Conservation (phyloP, 148 eudicot genomes). For the Pharnaceum exiguum region DNA sequence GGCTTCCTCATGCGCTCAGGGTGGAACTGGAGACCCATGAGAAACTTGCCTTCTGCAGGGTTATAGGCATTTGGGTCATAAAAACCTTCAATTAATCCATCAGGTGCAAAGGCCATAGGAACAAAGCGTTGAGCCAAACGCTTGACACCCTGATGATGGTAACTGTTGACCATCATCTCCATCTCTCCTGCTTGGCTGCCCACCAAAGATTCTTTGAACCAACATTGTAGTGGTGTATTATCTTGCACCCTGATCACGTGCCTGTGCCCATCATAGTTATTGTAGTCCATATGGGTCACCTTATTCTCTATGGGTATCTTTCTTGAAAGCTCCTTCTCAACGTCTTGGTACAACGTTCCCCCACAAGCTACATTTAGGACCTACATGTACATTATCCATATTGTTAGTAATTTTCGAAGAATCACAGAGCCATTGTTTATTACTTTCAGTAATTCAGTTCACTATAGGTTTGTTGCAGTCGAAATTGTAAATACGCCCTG, state of each 20-base stretch:
- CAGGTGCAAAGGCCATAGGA: conserved; percentile 75
- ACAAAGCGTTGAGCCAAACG: conserved; percentile 62
- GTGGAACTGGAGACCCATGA: conserved; percentile 87
- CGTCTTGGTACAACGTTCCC: conserved; percentile 75
- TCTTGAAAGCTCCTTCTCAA: conserved; percentile 45
- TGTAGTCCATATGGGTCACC: conserved; percentile 67
- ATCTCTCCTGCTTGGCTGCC: conserved; percentile 19
- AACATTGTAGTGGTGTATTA: conserved; percentile 55
- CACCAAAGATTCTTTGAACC: conserved; percentile 56
- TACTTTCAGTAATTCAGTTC: too few relatives aligned
- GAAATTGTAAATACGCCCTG: too few relatives aligned
- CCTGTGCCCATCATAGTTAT: conserved; percentile 76
- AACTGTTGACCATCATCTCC: conserved; percentile 71
- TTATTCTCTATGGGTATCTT: conserved; percentile 28
- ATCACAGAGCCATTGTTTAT: too few relatives aligned
- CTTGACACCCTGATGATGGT: conserved; percentile 92
- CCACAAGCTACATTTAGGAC: conserved; percentile 85
- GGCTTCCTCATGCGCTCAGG: conserved; percentile 75
- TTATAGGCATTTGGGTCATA: conserved; percentile 74
- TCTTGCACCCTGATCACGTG: conserved; percentile 50
- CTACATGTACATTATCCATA: too few relatives aligned
- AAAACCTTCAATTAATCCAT: conserved; percentile 74
- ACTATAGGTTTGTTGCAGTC: too few relatives aligned
- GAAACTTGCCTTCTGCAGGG: conserved; percentile 76
- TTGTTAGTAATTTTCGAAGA: too few relatives aligned